These are phyloP conservation scores for Quercus suber DNA, from an alignment of 306 rosid species.

Conservation along the genomic window DNA sequence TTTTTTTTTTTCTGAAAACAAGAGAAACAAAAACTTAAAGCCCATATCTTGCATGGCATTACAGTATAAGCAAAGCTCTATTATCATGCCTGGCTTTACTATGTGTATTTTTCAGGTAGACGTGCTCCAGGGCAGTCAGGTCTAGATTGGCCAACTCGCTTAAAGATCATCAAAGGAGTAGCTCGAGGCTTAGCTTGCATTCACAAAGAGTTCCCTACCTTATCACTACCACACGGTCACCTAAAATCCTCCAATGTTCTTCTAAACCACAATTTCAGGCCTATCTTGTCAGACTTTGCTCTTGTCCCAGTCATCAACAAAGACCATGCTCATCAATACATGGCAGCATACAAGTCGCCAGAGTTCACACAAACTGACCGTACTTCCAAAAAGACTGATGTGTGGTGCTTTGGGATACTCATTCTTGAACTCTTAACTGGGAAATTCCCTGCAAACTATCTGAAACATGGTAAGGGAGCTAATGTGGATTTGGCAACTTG, in stretches of 20 bases:
- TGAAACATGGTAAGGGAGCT: constrained; percentile 43
- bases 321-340: constrained; percentile 55
- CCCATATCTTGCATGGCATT: not conserved
- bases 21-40: no score
- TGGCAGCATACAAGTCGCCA: constrained; percentile 64
- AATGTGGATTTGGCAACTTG: constrained; percentile 55
- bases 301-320: constrained; percentile 38
- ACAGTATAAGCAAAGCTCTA: not conserved
- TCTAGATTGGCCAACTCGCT: constrained; percentile 64
- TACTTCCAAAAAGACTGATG: constrained; percentile 43
- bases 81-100: not conserved
- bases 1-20: no score
- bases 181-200: constrained; percentile 54
- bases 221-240: constrained; percentile 64
- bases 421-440: constrained; percentile 69
- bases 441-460: constrained; percentile 57
- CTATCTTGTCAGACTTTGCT: constrained; percentile 60
- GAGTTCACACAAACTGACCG: constrained; percentile 37
- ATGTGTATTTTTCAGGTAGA: constrained; percentile 34
- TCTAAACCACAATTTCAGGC: constrained; percentile 37
- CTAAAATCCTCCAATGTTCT: constrained; percentile 85
- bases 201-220: constrained; percentile 46
- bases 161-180: constrained; percentile 81
- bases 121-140: constrained; percentile 28
- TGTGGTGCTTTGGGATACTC: constrained; percentile 74